Conservation (phyloP, 106 monocot species). For the Dendrobium nobile region DNA sequence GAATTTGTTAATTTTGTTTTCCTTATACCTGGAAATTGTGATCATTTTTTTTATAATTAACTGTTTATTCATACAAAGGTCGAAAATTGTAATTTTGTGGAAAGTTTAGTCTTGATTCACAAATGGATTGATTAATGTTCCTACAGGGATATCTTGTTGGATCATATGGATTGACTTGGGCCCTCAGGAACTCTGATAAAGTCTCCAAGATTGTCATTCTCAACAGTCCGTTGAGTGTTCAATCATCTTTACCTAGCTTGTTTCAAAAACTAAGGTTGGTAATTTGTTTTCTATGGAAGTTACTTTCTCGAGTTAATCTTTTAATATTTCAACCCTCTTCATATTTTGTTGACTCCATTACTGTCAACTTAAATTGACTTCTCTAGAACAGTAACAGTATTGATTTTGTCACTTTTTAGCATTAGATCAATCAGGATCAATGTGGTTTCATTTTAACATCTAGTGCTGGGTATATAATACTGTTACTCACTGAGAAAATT, state of each 20-base stretch:
- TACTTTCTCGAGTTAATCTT: conserved; percentile 2
- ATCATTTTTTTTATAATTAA: not conserved
- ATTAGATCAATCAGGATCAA: not conserved
- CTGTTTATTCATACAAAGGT: not conserved
- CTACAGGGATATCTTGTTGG: conserved; percentile 91
- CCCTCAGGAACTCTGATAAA: conserved; percentile 64
- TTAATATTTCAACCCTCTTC: not conserved
- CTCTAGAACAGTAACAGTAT: not conserved
- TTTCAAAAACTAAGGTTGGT: conserved; percentile 80
- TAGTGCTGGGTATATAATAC: not conserved
- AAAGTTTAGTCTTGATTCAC: not conserved
- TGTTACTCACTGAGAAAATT: not conserved
- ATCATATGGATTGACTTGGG: conserved; percentile 96
- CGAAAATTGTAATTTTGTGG: not conserved
- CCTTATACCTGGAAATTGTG: not conserved
- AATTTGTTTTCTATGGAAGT: conserved; percentile 5
- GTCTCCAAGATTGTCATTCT: conserved; percentile 76
- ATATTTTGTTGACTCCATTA: not conserved
- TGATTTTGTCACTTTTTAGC: not conserved
- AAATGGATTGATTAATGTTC: not conserved
- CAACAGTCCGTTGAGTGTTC: conserved; percentile 68
- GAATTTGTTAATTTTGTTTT: not conserved
- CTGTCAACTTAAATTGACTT: not conserved
- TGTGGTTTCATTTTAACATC: not conserved
- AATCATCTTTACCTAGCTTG: conserved; percentile 74